Evolutionary conservation across 2,329 filamentous ascomycete genomes (phyloP), one percentile per base, ranked within the genome.

Genomic region (Cordyceps tenuipes): DNA sequence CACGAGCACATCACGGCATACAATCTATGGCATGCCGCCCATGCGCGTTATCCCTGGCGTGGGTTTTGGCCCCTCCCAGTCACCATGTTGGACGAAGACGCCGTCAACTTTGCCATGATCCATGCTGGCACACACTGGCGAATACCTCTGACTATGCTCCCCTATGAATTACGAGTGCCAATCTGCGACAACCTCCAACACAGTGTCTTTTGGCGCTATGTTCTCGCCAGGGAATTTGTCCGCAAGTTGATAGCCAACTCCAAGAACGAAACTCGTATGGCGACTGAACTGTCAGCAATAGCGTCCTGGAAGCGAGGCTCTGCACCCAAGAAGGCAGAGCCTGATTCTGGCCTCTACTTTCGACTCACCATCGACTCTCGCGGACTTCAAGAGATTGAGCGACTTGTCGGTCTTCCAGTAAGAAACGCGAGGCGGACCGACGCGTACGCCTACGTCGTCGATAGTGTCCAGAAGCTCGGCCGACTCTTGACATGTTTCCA

Each of bases 41-140:
- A 58, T 34, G 56, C 56, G 8, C 56, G 56, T 13, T 58, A 58
- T 29, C 56, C 56, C 5, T 58, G 56, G 56, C 56, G 56, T n/a
- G 56, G 56, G 1, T 58, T 58, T 17, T 58, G 56, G 56, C 56
- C 56, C 5, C 26, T 58, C 17, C 56, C 56, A 21, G 23, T 34
- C 36, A 44, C 47, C 23, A 34, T 51, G 8, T 6, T 51, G 47
- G 56, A 44, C 26, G 13, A 58, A 17, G 47, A 58, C 10, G 56
- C 56, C n/a, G 47, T 36, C n/a, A 44, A n/a, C 13, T 23, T 44
- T 5, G 56, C 56, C 47, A 44, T 31, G 56, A n/a, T n/a, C 6
- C 48, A 52, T 23, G 56, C 47, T 13, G 47, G 36, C 3, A 12
- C 56, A 21, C 10, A 51, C n/a, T 51, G 47, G 56, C 36, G 3